Percentiles rank a stretch among this genome's conserved stretches.
These are phyloP conservation scores for Ceratocystis eucalypticola DNA, from an alignment of 2,329 filamentous ascomycete species.

Conservation along the genomic window DNA sequence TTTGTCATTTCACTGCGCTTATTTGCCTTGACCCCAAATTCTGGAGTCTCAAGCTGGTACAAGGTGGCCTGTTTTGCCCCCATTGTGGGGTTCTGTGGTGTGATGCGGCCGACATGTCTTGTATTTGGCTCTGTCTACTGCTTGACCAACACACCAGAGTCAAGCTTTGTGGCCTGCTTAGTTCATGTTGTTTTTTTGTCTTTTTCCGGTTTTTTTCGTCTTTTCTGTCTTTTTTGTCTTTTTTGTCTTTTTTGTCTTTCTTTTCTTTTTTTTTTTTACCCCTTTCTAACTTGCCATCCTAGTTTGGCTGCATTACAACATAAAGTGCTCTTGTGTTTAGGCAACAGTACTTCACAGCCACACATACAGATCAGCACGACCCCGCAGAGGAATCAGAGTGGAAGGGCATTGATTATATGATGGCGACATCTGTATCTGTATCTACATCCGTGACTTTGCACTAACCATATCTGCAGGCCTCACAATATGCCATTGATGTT, in stretches of 20 bases:
- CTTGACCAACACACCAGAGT: neutral
- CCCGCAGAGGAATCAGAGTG: too few species aligned
- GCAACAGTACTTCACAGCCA: neutral
- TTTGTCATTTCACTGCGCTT: neutral
- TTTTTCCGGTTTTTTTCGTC: neutral
- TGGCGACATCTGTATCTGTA: too few species aligned
- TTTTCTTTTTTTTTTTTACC: neutral
- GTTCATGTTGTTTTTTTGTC: neutral
- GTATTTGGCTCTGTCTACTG: neutral
- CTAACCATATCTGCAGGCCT: too few species aligned
- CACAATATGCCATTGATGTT: too few species aligned
- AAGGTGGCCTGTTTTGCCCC: constrained; percentile 12
- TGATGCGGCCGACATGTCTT: neutral
- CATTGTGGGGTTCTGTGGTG: constrained; percentile 11
- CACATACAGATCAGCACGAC: neutral
- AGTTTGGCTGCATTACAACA: neutral
- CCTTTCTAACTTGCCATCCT: neutral
- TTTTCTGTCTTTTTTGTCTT: neutral
- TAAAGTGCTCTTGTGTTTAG: neutral
- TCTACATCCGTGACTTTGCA: too few species aligned
- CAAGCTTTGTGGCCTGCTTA: neutral
- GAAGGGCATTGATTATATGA: too few species aligned
- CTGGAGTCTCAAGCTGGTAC: neutral
- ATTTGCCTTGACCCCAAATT: neutral
- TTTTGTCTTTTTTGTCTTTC: neutral